Percentiles rank a stretch among this genome's conserved stretches.
Evolutionary conservation across 1,139 yeast genomes (phyloP).

Genomic region (Taphrina deformans): DNA sequence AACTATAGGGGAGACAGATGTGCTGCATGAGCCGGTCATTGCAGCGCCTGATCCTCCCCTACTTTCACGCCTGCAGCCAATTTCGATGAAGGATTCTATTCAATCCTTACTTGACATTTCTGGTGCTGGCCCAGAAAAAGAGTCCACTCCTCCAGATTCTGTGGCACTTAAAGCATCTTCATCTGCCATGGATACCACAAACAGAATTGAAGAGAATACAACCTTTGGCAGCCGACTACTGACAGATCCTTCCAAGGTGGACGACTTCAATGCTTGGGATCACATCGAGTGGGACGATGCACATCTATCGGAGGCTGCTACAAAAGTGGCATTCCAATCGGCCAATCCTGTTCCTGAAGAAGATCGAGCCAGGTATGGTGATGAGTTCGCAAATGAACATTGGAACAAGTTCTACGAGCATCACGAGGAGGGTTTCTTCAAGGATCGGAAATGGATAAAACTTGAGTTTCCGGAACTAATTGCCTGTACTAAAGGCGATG

Average conservation of each 20-base stretch:
- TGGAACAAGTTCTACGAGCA: conserved; percentile 95
- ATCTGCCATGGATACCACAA: background rate
- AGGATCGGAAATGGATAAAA: conserved; percentile 93
- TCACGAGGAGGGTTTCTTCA: conserved; percentile 89
- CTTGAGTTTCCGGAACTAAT: conserved; percentile 88
- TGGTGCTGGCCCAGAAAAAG: background rate
- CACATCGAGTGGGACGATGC: conserved; percentile 98
- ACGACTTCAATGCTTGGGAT: conserved; percentile 96
- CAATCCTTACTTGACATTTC: background rate
- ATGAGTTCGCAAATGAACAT: conserved; percentile 77
- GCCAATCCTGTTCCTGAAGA: conserved; percentile 70
- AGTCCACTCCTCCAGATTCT: background rate
- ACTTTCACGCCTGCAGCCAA: background rate
- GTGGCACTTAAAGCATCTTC: background rate
- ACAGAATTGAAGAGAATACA: background rate
- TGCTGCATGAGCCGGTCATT: background rate
- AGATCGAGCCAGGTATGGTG: conserved; percentile 52
- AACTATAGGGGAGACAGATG: background rate
- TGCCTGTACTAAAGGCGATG: conserved; percentile 54
- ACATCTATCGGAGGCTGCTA: conserved; percentile 73
- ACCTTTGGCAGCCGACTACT: conserved; percentile 79
- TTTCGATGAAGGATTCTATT: background rate
- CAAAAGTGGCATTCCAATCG: conserved; percentile 69
- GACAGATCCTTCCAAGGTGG: conserved; percentile 69
- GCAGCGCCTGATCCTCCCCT: background rate